Conservation (phyloP, 441 rosid genomes). For the Populus hybrid region DNA sequence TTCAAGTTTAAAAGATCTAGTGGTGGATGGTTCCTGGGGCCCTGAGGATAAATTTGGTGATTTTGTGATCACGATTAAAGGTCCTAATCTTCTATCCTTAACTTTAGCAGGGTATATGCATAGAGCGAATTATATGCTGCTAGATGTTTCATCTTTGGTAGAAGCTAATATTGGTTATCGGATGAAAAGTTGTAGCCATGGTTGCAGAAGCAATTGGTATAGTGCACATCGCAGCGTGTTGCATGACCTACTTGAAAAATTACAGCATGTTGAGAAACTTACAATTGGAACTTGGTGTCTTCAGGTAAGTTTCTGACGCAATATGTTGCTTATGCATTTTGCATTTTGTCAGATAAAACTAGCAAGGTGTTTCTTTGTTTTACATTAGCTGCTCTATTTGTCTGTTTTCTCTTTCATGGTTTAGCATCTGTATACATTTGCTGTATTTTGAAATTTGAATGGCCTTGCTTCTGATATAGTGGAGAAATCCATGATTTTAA, state of each 20-base stretch:
- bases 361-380: too few species aligned
- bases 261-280: not conserved
- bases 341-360: too few species aligned
- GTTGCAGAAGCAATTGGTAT: too few species aligned
- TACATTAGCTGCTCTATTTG: too few species aligned
- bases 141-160: constrained; percentile 1
- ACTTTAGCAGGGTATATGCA: not conserved
- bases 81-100: not conserved
- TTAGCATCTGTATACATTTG: too few species aligned
- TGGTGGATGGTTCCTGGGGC: not conserved
- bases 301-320: not conserved
- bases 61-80: not conserved
- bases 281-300: not conserved
- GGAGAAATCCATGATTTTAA: too few species aligned
- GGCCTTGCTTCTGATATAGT: too few species aligned
- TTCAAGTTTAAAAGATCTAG: constrained; percentile 13
- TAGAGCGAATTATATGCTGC: not conserved
- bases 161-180: not conserved
- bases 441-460: too few species aligned
- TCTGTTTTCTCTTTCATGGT: too few species aligned
- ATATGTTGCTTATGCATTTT: not conserved
- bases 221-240: too few species aligned
- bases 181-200: not conserved
- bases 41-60: too few species aligned
- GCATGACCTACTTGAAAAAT: not conserved